phyloP scores from a whole-genome alignment of 352 stramenopile genomes.

The Phytophthora syringae region DNA sequence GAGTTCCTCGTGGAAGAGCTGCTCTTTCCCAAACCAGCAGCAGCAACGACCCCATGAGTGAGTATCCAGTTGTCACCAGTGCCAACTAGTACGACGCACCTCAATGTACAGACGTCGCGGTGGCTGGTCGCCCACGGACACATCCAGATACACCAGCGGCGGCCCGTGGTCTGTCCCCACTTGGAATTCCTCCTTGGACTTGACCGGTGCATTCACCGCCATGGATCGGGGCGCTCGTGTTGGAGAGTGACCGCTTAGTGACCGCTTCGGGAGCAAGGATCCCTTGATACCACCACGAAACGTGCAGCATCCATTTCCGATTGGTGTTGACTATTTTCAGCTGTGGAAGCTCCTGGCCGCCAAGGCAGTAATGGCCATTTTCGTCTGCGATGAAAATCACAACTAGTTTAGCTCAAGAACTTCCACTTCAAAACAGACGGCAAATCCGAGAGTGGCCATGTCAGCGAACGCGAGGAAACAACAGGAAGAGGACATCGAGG shows the following conservation, averaged over 20 bases:
- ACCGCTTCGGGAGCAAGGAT: background rate
- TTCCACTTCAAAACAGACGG: background rate
- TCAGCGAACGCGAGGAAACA: constrained; percentile 54
- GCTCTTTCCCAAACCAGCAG: background rate
- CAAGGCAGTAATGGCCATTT: background rate
- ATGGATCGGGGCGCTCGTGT: constrained; percentile 26
- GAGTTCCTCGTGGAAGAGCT: constrained; percentile 82
- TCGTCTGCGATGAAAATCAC: background rate
- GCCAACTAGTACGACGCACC: constrained; percentile 26
- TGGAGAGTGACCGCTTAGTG: background rate
- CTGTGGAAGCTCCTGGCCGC: background rate
- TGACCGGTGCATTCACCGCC: constrained; percentile 52
- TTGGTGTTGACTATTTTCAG: constrained; percentile 28
- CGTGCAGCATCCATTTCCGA: background rate
- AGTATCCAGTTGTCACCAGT: background rate
- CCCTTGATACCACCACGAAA: constrained; percentile 6
- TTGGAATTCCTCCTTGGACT: constrained; percentile 56
- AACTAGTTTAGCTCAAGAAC: constrained; percentile 14
- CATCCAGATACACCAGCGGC: constrained; percentile 69
- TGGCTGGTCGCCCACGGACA: constrained; percentile 58
- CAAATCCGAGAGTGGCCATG: constrained; percentile 12
- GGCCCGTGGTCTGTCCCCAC: constrained; percentile 43
- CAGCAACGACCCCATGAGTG: background rate
- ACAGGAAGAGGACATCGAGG: constrained; percentile 70
- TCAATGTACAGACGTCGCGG: constrained; percentile 72